Conservation (phyloP, 345 rosid species). For the Citrus mangshanensis region DNA sequence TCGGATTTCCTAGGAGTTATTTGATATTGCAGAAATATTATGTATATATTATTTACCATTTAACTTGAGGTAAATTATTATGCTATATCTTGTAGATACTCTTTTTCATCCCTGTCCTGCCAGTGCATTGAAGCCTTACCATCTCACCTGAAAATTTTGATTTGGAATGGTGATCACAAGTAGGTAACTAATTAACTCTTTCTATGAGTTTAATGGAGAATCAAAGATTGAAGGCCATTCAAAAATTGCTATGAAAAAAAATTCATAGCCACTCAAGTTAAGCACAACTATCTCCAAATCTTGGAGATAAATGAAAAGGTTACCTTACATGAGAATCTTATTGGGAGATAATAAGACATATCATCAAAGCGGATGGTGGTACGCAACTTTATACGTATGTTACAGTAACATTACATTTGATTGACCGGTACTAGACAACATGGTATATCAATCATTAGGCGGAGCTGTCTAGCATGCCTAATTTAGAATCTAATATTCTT, state of each 20-base stretch:
- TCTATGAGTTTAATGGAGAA: neutral
- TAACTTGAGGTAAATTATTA: neutral
- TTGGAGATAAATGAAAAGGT: neutral
- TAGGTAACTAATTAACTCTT: neutral
- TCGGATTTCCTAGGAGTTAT: neutral
- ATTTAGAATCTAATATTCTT: neutral
- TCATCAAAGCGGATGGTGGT: neutral
- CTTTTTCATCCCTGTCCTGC: too few relatives aligned
- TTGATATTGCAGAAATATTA: neutral
- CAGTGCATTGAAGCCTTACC: neutral
- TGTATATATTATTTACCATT: neutral
- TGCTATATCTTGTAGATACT: neutral
- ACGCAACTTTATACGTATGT: neutral
- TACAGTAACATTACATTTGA: neutral
- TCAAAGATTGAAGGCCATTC: neutral
- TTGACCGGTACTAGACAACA: neutral
- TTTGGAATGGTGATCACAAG: neutral
- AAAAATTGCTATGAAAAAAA: neutral
- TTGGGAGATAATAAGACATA: neutral
- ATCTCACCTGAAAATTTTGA: neutral
- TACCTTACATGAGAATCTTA: neutral
- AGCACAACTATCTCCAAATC: neutral
- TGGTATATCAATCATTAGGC: neutral
- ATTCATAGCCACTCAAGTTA: too few relatives aligned
- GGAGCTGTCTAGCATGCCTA: neutral